These are phyloP conservation scores for Incumbomyces delicatus DNA, from an alignment of 2,329 filamentous ascomycete genomes.

Conservation along the genomic window DNA sequence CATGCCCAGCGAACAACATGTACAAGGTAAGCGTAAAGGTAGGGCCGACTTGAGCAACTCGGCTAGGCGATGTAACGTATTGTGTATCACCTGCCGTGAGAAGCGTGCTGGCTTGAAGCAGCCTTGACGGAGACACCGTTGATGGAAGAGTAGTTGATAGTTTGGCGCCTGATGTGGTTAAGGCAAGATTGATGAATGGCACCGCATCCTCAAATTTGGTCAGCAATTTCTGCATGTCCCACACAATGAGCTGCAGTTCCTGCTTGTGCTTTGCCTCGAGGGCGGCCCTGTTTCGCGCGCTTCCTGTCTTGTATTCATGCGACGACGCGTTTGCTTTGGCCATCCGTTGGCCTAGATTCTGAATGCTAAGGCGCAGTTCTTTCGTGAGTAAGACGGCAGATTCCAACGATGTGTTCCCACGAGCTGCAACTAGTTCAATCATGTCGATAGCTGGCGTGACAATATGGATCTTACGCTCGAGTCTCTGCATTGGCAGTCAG, in stretches of 20 bases:
- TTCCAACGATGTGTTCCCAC: constrained; percentile 71
- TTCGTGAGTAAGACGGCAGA: constrained; percentile 77
- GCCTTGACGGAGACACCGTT: constrained; percentile 77
- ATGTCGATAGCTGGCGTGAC: constrained; percentile 85
- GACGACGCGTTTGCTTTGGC: constrained; percentile 58
- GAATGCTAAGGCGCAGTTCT: constrained; percentile 72
- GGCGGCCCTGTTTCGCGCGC: constrained; percentile 34
- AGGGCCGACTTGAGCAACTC: constrained; percentile 72
- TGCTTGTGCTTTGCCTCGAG: constrained; percentile 48
- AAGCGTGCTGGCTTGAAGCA: constrained; percentile 87
- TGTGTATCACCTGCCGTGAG: constrained; percentile 78
- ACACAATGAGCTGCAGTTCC: constrained; percentile 60
- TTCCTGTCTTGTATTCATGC: constrained; percentile 36
- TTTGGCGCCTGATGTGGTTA: constrained; percentile 84
- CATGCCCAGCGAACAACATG: constrained; percentile 84
- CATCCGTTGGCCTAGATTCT: constrained; percentile 64
- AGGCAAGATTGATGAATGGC: constrained; percentile 82
- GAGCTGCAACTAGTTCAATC: constrained; percentile 74
- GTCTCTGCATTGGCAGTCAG: constrained; percentile 29
- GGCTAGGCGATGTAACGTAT: constrained; percentile 56
- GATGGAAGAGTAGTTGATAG: constrained; percentile 69
- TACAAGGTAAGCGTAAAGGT: constrained; percentile 81
- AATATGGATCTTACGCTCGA: constrained; percentile 82
- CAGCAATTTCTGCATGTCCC: constrained; percentile 66
- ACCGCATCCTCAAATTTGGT: constrained; percentile 80